Percentiles rank a stretch among this genome's conserved stretches.
Conservation (phyloP, 306 rosid species). For the Rosa chinensis region DNA sequence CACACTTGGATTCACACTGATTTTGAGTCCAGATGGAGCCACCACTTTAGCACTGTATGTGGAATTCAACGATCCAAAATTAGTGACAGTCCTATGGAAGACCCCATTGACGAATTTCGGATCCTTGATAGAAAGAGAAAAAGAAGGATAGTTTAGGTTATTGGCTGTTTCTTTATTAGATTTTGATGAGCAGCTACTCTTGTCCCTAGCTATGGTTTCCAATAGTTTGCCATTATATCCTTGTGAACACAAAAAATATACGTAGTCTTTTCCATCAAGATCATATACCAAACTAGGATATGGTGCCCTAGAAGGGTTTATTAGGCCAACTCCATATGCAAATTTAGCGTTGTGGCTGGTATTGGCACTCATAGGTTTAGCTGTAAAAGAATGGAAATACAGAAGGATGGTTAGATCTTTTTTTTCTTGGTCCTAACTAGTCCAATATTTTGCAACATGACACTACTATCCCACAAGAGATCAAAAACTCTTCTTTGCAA, state of each 20-base stretch:
- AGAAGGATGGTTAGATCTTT: not conserved
- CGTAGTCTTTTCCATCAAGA: constrained; percentile 24
- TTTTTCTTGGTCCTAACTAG: not conserved
- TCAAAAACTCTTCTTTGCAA: not conserved
- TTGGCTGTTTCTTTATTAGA: not conserved
- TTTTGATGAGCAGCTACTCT: constrained; percentile 5
- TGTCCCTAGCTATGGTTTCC: constrained; percentile 13
- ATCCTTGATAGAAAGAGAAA: constrained; percentile 22
- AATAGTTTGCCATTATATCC: constrained; percentile 34
- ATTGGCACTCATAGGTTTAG: constrained; percentile 26
- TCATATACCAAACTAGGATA: constrained; percentile 56
- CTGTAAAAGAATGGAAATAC: constrained; percentile 25
- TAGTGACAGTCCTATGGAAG: constrained; percentile 37
- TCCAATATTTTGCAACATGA: not conserved
- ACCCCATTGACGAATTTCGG: constrained; percentile 17
- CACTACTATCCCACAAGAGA: not conserved
- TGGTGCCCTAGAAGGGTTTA: constrained; percentile 37
- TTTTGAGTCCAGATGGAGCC: constrained; percentile 28
- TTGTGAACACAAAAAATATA: constrained; percentile 44
- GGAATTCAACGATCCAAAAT: constrained; percentile 47
- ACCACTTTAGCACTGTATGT: constrained; percentile 30
- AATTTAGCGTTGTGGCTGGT: constrained; percentile 33
- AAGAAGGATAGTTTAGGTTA: constrained; percentile 56
- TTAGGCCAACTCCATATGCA: constrained; percentile 46
- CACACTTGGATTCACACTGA: constrained; percentile 39